Conservation (phyloP, 768 basidiomycete species). For the Amanita pseudoporphyria region DNA sequence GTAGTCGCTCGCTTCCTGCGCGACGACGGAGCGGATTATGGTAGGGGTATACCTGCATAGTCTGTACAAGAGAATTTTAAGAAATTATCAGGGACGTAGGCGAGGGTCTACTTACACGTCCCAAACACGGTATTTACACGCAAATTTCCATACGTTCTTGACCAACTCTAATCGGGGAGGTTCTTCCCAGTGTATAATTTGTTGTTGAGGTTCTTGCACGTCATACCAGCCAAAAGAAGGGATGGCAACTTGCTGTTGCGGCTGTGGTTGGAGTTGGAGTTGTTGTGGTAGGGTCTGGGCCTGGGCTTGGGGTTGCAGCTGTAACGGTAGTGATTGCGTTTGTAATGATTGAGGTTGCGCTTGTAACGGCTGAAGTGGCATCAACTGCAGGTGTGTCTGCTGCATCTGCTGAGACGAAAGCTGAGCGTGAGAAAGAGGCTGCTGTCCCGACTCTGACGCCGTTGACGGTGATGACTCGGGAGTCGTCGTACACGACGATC, state of each 20-base stretch:
- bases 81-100: neutral
- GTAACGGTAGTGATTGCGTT: neutral
- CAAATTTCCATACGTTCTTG: conserved; percentile 16
- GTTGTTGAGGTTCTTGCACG: conserved; percentile 9
- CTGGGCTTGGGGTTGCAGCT: neutral
- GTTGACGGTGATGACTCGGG: too few species aligned
- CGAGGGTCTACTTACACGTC: conserved; percentile 15
- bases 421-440: too few species aligned
- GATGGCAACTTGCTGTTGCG: conserved; percentile 9
- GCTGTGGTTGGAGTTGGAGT: conserved; percentile 9
- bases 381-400: neutral
- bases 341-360: too few species aligned
- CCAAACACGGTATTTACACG: conserved; percentile 18
- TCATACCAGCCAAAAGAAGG: conserved; percentile 8
- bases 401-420: neutral
- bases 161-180: conserved; percentile 13
- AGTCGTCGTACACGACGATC: too few species aligned
- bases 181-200: conserved; percentile 11
- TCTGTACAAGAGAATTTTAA: conserved; percentile 9
- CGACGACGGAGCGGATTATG: conserved; percentile 16
- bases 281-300: conserved; percentile 3
- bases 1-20: conserved; percentile 18
- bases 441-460: neutral
- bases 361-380: neutral
- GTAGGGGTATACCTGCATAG: conserved; percentile 16